Evolutionary conservation across 148 eudicot genomes (phyloP), one percentile per base, ranked within the genome.

Genomic region (Chenopodium suecicum): DNA sequence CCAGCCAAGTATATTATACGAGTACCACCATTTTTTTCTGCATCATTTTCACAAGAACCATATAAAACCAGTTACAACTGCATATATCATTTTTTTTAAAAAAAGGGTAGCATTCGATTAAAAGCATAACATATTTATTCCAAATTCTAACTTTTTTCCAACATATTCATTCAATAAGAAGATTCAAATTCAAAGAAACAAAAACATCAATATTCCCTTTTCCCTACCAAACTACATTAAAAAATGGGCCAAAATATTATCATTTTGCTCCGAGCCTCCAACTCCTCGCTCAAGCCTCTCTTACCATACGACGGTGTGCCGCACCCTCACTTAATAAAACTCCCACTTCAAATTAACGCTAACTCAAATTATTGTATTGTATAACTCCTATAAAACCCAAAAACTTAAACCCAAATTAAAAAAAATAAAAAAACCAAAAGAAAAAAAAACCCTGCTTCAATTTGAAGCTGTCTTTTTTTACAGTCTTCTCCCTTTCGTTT

Each of bases 391-490:
- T 37, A 41, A 37, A 60, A 41, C 54, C 70, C 70, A 52, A 78
- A n/a, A 16, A 1, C 23, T 3, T n/a, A 64, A 73, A 27, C 11
- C 12, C 29, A 29, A 72, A 64, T 52, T 64, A 79, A 74, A 50
- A 50, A 9, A 48, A 48, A 12, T 27, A 31, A 31, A 31, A 31
- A 48, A 48, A 2, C 2, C 10, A 7, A 47, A 47, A 46, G 48
- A 11, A 48, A 47, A 27, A 83, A 74, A 77, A 82, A 83, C 70
- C 81, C 87, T 90, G 95, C 95, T 89, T 93, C 85, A 84, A 70
- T 85, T 85, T 89, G 84, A 92, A 90, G 94, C 98, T 91, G 89
- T 86, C 86, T 87, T 82, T 70, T 78, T 76, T 71, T 69, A 17
- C 32, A 16, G 23, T 50, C 58, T 37, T 64, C 73, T 56, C 70